Base-by-base conservation (phyloP, 768 basidiomycete genomes). In the Rhodotorula kratochvilovae region DNA sequence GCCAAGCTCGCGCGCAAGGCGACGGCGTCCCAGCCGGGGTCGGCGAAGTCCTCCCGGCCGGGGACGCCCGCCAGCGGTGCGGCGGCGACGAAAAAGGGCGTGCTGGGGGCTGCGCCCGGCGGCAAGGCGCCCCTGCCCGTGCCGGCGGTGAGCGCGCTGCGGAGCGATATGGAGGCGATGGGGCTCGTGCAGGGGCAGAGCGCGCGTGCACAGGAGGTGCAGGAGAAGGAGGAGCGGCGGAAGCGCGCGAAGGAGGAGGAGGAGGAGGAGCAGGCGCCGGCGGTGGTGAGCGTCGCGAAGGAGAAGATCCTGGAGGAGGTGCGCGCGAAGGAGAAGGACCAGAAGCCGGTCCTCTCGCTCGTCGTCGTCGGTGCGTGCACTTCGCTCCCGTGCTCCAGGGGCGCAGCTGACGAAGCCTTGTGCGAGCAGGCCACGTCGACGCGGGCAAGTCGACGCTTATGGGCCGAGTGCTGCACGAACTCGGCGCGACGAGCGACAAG, bases 371-470 rank as follows among this genome's bases (percentile, higher is more conserved):
- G 95, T 95, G 79, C 66, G 81, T 67, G 33, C 23, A 27, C 11
- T 23, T 15, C n/a, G 21, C n/a, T 25, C n/a, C 0, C 29, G 11
- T 55, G 63, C n/a, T 59, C 13, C 11, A 0, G 27, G 29, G 45
- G 11, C 10, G 16, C 29, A 23, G 54, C 66, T 71, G 63, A 68
- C 15, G 25, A 25, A 19, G 48, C 29, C n/a, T 0, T 42, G 19
- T 4, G 31, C 23, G 13, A 76, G 19, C 64, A 97, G 95, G 96
- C 50, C 96, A 99, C 78, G 96, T 99, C 71, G 96, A 99, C 81
- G 96, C 96, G 27, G 96, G 96, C 35, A 99, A 99, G 81, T 96
- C 93, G 10, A 99, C 96, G 2, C 82, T 99, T 36, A 97, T 98
- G 92, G 96, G 96, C 3, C 84, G 95, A 66, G 77, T 99, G 68